phyloP scores from a whole-genome alignment of 2,329 filamentous ascomycete genomes.

The Apiospora marii region DNA sequence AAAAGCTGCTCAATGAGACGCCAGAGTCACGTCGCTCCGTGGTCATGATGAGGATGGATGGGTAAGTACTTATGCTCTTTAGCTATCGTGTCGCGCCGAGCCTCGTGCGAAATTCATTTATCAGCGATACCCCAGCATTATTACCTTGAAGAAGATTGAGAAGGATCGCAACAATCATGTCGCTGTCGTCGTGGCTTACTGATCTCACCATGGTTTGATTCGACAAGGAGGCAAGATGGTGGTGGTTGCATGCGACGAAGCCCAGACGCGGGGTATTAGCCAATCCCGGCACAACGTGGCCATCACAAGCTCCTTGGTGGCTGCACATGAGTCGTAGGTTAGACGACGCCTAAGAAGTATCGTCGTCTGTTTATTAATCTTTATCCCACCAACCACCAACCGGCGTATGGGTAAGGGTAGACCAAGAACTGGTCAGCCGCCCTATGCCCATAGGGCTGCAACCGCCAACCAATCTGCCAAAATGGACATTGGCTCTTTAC shows the following conservation, averaged over 20 bases:
- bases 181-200: not conserved
- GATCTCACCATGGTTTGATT: not conserved
- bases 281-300: constrained; percentile 2
- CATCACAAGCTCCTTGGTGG: constrained; percentile 14
- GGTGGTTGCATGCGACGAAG: constrained; percentile 14
- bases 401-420: not conserved
- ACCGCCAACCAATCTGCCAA: not conserved
- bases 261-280: constrained; percentile 8
- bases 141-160: not conserved
- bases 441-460: not conserved
- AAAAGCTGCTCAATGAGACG: constrained; percentile 37
- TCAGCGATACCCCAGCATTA: too few relatives aligned
- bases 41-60: not conserved
- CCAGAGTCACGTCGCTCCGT: constrained; percentile 37
- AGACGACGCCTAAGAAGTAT: not conserved
- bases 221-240: not conserved
- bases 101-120: not conserved
- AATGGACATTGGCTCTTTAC: not conserved
- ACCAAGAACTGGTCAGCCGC: not conserved
- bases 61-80: not conserved
- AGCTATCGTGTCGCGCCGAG: not conserved
- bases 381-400: not conserved
- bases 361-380: not conserved
- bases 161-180: too few relatives aligned
- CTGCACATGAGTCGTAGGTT: not conserved